Evolutionary conservation across 148 eudicot species (phyloP).

Genomic region (Tetragonia tetragonoides): DNA sequence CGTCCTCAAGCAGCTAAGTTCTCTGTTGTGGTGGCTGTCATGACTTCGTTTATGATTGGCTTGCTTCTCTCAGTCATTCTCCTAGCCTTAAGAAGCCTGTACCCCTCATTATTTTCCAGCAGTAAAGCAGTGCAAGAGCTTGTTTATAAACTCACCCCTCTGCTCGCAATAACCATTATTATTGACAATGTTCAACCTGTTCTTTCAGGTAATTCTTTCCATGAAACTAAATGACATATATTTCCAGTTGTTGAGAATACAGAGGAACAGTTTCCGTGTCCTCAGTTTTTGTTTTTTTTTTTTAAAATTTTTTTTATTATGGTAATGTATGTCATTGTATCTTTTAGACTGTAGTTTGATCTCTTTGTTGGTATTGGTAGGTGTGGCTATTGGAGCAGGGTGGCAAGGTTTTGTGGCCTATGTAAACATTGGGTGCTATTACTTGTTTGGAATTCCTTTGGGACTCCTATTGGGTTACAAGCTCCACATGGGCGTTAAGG

Average conservation of each 20-base stretch:
- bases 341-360: too few species aligned
- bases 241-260: too few species aligned
- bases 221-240: neutral
- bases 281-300: neutral
- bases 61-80: constrained; percentile 28
- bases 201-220: constrained; percentile 39
- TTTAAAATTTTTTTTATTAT: neutral
- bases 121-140: constrained; percentile 33
- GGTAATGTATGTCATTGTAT: too few species aligned
- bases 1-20: constrained; percentile 47
- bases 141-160: constrained; percentile 43
- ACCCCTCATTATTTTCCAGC: constrained; percentile 37
- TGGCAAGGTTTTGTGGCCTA: constrained; percentile 62
- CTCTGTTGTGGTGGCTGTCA: constrained; percentile 36
- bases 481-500: constrained; percentile 38
- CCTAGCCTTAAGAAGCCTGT: constrained; percentile 26
- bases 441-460: constrained; percentile 49
- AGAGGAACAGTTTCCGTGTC: neutral
- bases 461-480: constrained; percentile 34
- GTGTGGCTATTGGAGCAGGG: constrained; percentile 67
- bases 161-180: constrained; percentile 35
- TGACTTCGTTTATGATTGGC: constrained; percentile 31
- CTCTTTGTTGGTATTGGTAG: too few species aligned
- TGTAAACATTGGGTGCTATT: constrained; percentile 54
- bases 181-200: constrained; percentile 45